Evolutionary conservation across 106 monocot species (phyloP).

Genomic region (Cymbidium sinense): DNA sequence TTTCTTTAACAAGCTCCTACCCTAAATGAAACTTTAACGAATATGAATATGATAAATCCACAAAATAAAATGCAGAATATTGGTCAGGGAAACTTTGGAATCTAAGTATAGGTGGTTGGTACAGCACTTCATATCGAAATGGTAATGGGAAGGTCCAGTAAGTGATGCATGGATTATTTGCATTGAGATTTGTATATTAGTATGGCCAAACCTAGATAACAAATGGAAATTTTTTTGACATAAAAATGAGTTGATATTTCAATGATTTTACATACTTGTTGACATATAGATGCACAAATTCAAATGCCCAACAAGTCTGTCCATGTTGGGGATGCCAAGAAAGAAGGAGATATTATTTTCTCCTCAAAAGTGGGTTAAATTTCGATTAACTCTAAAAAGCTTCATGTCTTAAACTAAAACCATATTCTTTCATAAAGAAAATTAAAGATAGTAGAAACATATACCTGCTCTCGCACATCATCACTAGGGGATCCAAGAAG

Average conservation of each 20-base stretch:
- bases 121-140: not conserved
- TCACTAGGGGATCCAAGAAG: constrained; percentile 39
- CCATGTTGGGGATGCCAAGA: not conserved
- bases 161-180: not conserved
- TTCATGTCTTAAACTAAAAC: not conserved
- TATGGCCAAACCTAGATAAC: not conserved
- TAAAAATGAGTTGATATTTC: not conserved
- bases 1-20: not conserved
- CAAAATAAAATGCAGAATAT: not conserved
- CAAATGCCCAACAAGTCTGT: not conserved
- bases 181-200: not conserved
- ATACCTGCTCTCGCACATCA: constrained; percentile 49
- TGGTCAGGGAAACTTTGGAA: not conserved
- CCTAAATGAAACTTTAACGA: not conserved
- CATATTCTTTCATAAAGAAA: not conserved
- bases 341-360: not conserved
- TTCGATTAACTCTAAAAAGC: not conserved
- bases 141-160: not conserved
- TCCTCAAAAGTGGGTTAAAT: not conserved
- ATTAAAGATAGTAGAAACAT: not conserved
- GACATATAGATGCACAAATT: not conserved
- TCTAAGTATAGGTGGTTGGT: not conserved
- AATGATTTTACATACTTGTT: not conserved
- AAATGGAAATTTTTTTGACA: not conserved
- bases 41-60: not conserved